Evolutionary conservation across 2,329 filamentous ascomycete genomes (phyloP).

Genomic region (Lecanosticta acicola): DNA sequence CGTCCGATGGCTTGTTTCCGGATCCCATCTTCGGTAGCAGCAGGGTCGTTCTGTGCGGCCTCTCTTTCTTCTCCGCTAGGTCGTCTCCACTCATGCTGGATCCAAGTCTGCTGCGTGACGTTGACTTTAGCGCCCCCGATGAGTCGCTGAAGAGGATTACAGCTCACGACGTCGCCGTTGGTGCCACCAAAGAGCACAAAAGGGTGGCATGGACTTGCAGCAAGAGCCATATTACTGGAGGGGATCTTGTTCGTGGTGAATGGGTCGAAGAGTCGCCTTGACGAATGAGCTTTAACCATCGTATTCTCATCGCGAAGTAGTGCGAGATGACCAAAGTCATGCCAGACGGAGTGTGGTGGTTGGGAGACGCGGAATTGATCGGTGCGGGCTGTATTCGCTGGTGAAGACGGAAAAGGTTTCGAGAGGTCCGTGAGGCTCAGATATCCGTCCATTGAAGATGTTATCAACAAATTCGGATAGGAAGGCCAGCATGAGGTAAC

Average conservation of each 20-base stretch:
- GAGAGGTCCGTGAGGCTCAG: constrained; percentile 51
- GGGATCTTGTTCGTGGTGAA: constrained; percentile 35
- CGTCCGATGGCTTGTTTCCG: constrained; percentile 3
- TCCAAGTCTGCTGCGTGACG: constrained; percentile 50
- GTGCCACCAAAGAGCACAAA: constrained; percentile 49
- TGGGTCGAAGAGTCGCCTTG: constrained; percentile 49
- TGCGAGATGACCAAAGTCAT: constrained; percentile 51
- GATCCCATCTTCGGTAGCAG: neutral
- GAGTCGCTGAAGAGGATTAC: constrained; percentile 49
- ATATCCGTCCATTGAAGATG: constrained; percentile 52
- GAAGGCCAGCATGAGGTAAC: constrained; percentile 50
- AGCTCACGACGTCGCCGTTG: constrained; percentile 47
- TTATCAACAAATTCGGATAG: constrained; percentile 48
- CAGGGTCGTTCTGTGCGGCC: constrained; percentile 1
- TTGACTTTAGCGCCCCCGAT: too few relatives aligned
- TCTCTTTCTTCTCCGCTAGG: constrained; percentile 15
- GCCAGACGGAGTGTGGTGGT: constrained; percentile 45
- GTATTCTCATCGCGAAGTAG: constrained; percentile 52
- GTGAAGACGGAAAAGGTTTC: constrained; percentile 40
- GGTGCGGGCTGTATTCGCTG: constrained; percentile 40
- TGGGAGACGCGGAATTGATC: constrained; percentile 48
- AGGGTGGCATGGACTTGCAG: constrained; percentile 51
- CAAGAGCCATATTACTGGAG: constrained; percentile 37
- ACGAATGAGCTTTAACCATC: constrained; percentile 43
- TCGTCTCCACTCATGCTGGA: constrained; percentile 51